A percentile compares a stretch with the other conserved stretches of the same genome.
Evolutionary conservation across 305 asterid species (phyloP).

Genomic region (Plantago lanceolata): DNA sequence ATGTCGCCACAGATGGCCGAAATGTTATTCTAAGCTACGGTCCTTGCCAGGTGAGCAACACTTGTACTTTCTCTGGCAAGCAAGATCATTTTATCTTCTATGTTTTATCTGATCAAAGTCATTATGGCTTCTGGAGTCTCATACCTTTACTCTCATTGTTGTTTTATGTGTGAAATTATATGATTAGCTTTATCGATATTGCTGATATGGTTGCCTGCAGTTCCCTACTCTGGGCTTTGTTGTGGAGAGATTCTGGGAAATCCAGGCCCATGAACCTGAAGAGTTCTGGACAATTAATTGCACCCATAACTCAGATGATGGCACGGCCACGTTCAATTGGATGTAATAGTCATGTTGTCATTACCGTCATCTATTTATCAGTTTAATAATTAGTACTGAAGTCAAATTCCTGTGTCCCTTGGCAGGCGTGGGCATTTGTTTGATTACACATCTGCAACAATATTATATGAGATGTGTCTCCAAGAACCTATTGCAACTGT

Average conservation of each 20-base stretch:
- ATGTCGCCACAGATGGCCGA: slow-evolving; percentile 57
- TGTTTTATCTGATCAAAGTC: neutral
- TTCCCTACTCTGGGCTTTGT: slow-evolving; percentile 94
- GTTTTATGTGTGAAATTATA: slow-evolving; percentile 9
- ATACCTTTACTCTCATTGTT: slow-evolving; percentile 15
- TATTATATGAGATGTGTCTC: slow-evolving; percentile 86
- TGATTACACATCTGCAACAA: slow-evolving; percentile 84
- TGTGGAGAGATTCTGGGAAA: slow-evolving; percentile 97
- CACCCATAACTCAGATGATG: slow-evolving; percentile 81
- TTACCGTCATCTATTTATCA: slow-evolving; percentile 17
- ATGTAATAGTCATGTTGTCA: slow-evolving; percentile 52
- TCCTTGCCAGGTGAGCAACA: slow-evolving; percentile 83
- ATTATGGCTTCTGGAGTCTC: neutral
- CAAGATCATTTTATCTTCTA: slow-evolving; percentile 16
- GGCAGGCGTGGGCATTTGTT: slow-evolving; percentile 96
- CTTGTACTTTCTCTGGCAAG: slow-evolving; percentile 20
- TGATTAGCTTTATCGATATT: slow-evolving; percentile 13
- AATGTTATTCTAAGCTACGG: slow-evolving; percentile 85
- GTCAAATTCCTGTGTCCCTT: slow-evolving; percentile 28
- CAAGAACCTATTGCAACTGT: slow-evolving; percentile 86
- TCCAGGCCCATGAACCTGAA: slow-evolving; percentile 91
- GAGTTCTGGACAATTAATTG: slow-evolving; percentile 94
- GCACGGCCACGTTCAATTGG: slow-evolving; percentile 78
- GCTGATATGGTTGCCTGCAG: slow-evolving; percentile 42
- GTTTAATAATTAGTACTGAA: slow-evolving; percentile 18